These are phyloP conservation scores for Suhomyces chickasaworum DNA, from an alignment of 1,139 yeast species.

Conservation along the genomic window DNA sequence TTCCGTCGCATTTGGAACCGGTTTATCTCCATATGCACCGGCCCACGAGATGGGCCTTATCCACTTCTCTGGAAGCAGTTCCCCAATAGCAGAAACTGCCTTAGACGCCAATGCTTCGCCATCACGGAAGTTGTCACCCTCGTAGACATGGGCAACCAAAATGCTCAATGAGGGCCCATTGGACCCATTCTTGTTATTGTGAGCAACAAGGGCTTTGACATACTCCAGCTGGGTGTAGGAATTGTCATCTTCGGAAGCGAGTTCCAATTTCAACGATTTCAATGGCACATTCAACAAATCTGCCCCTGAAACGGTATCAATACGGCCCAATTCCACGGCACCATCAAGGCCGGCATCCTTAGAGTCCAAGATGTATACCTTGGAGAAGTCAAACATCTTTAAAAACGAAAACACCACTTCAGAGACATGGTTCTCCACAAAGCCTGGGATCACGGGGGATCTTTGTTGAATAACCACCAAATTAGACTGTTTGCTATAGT, in stretches of 20 bases:
- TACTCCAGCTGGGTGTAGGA: conserved; percentile 11
- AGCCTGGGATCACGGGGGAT: conserved; percentile 78
- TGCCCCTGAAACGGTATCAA: conserved; percentile 36
- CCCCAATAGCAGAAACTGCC: conserved; percentile 31
- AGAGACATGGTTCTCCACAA: conserved; percentile 50
- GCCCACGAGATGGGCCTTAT: conserved; percentile 75
- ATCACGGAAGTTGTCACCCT: conserved; percentile 84
- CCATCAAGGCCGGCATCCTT: conserved; percentile 61
- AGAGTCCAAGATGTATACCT: conserved; percentile 67
- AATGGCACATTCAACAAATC: conserved; percentile 37
- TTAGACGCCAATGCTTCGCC: conserved; percentile 58
- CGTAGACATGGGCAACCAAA: conserved; percentile 65
- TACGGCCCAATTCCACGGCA: conserved; percentile 24
- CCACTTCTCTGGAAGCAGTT: conserved; percentile 34
- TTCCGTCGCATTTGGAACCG: conserved; percentile 68
- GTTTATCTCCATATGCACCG: conserved; percentile 78
- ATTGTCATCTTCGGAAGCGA: conserved; percentile 5
- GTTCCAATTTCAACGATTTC: conserved; percentile 29
- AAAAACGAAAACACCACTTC: conserved; percentile 58
- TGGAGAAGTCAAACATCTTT: conserved; percentile 37
- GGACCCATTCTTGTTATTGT: conserved; percentile 1
- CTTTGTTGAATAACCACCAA: conserved; percentile 74
- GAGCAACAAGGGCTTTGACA: conserved; percentile 5
- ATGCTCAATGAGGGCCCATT: conserved; percentile 21
- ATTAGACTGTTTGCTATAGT: conserved; percentile 37